Conservation (phyloP, 441 rosid species). For the Mallotus repandus region DNA sequence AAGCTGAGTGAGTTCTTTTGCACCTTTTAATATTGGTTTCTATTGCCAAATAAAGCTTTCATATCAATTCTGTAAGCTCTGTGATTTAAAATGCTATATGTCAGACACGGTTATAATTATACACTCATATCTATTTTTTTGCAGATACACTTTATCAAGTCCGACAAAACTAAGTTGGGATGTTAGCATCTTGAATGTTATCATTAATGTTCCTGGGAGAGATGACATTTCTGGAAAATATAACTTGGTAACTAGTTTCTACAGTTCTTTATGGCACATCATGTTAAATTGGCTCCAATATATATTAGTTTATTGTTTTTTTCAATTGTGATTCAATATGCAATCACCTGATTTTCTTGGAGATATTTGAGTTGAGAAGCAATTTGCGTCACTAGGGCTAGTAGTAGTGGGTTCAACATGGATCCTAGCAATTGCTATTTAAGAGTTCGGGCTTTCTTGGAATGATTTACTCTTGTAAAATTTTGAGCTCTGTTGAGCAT, state of each 20-base stretch:
- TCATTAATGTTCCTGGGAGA: slow-evolving; percentile 53
- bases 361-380: background rate
- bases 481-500: background rate
- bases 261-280: slow-evolving; percentile 9
- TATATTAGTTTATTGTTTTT: background rate
- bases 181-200: slow-evolving; percentile 47
- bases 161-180: slow-evolving; percentile 65
- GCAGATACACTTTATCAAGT: slow-evolving; percentile 71
- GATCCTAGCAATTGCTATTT: background rate
- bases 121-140: slow-evolving; percentile 24
- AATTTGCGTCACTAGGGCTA: background rate
- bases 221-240: slow-evolving; percentile 44
- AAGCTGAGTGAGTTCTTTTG: slow-evolving; percentile 68
- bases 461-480: background rate
- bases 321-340: background rate
- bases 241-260: slow-evolving; percentile 59
- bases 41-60: slow-evolving; percentile 2
- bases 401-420: background rate
- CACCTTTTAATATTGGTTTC: slow-evolving; percentile 8
- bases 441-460: background rate
- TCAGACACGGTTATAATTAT: slow-evolving; percentile 11
- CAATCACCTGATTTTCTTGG: background rate
- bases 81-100: background rate
- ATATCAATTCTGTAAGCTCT: background rate
- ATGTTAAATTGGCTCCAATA: slow-evolving; percentile 6